phyloP scores from a whole-genome alignment of 2,329 filamentous ascomycete species.

The Colletotrichum acutatum region DNA sequence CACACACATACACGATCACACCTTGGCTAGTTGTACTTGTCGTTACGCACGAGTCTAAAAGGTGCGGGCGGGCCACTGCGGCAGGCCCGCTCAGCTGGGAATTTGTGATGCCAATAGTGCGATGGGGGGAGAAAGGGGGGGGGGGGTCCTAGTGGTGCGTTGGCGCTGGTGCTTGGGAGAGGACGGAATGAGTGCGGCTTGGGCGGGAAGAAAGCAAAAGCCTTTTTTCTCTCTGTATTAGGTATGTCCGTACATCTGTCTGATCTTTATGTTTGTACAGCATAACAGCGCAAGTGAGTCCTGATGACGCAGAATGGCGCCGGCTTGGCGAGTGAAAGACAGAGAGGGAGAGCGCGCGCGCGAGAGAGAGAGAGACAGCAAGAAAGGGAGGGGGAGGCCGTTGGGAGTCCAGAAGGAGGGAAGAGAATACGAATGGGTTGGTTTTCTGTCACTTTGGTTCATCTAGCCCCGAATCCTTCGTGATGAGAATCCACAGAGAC shows the following conservation, averaged over 20 bases:
- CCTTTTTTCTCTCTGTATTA: too few relatives aligned
- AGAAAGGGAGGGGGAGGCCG: not conserved
- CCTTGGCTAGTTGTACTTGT: not conserved
- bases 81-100: not conserved
- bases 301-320: not conserved
- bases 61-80: not conserved
- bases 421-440: not conserved
- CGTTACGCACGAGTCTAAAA: not conserved
- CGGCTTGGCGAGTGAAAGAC: not conserved
- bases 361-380: not conserved
- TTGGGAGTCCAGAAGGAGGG: not conserved
- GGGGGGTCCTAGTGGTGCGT: not conserved
- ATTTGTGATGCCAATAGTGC: not conserved
- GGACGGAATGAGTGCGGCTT: not conserved
- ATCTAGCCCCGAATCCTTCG: not conserved
- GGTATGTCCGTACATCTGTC: too few relatives aligned
- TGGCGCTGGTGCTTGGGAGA: not conserved
- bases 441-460: not conserved
- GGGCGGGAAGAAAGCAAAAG: too few relatives aligned
- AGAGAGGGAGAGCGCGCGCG: not conserved
- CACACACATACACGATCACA: slow-evolving; percentile 3
- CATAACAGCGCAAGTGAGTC: too few relatives aligned
- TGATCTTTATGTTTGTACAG: too few relatives aligned
- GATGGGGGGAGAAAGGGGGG: not conserved
- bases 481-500: not conserved